Conservation (phyloP, 2,329 filamentous ascomycete species). For the Pseudocercospora macadamiae region DNA sequence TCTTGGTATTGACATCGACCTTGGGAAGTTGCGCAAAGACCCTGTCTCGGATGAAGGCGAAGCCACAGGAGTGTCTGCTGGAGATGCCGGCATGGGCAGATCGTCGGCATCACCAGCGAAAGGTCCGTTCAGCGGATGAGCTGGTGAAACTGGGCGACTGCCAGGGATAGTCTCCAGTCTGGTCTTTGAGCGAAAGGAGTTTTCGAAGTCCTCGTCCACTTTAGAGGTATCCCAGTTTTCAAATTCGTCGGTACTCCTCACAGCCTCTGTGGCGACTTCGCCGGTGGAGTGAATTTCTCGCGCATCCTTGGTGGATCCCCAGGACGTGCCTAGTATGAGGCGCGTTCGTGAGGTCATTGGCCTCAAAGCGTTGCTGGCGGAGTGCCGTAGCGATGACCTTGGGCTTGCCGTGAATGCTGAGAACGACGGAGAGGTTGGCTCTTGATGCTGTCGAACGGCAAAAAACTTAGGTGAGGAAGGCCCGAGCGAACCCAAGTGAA, state of each 20-base stretch:
- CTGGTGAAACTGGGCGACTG: slow-evolving; percentile 68
- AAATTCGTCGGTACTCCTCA: slow-evolving; percentile 61
- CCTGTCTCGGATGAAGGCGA: slow-evolving; percentile 17
- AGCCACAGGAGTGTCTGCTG: slow-evolving; percentile 13
- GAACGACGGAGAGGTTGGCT: slow-evolving; percentile 26
- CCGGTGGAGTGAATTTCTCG: slow-evolving; percentile 33
- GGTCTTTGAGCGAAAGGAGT: slow-evolving; percentile 54
- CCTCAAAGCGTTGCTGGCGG: slow-evolving; percentile 43
- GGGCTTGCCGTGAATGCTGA: slow-evolving; percentile 23
- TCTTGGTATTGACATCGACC: slow-evolving; percentile 9
- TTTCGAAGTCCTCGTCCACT: slow-evolving; percentile 65
- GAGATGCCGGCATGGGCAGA: slow-evolving; percentile 22
- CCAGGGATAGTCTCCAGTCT: slow-evolving; percentile 71
- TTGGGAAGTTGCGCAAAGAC: slow-evolving; percentile 17
- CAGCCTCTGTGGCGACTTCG: slow-evolving; percentile 39
- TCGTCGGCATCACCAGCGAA: slow-evolving; percentile 35
- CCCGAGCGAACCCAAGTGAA: slow-evolving; percentile 31
- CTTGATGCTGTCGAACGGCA: neutral
- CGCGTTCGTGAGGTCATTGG: slow-evolving; percentile 62
- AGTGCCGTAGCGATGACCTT: slow-evolving; percentile 31
- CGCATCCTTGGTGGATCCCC: slow-evolving; percentile 48
- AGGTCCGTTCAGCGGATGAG: slow-evolving; percentile 59
- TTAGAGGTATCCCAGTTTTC: slow-evolving; percentile 75
- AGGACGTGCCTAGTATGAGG: slow-evolving; percentile 56
- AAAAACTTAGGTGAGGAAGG: slow-evolving; percentile 29